phyloP scores from a whole-genome alignment of 495 filamentous ascomycete species.

The Lepraria neglecta region DNA sequence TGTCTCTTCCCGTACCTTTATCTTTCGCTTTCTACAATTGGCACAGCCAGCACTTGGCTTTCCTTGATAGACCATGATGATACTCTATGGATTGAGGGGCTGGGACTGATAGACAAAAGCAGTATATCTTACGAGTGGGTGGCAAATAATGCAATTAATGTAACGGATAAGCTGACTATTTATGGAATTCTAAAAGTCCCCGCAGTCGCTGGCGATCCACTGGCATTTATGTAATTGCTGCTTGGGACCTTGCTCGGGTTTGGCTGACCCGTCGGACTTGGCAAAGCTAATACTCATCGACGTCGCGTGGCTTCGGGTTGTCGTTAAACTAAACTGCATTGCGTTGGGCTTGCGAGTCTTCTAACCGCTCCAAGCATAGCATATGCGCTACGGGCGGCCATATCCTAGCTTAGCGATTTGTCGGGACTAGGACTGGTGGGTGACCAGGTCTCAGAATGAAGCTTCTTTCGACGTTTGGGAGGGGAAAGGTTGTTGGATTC shows the following conservation, averaged over 20 bases:
- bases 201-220: not conserved
- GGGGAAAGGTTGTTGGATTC: not conserved
- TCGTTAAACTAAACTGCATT: not conserved
- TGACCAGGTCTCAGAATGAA: not conserved
- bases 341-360: not conserved
- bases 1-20: constrained; percentile 40
- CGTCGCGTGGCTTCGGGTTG: constrained; percentile 5
- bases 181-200: not conserved
- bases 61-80: constrained; percentile 62
- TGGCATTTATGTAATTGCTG: not conserved
- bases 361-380: constrained; percentile 8
- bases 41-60: constrained; percentile 65
- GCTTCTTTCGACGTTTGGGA: not conserved
- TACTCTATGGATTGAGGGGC: not conserved
- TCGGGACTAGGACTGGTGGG: not conserved
- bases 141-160: not conserved
- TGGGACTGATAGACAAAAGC: not conserved
- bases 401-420: not conserved
- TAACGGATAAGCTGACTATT: not conserved
- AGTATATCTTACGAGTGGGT: not conserved
- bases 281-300: not conserved
- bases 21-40: constrained; percentile 58
- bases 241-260: no score
- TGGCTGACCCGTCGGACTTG: no score
- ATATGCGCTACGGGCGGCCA: not conserved